A percentile compares a stretch with the other conserved stretches of the same genome.
These are phyloP conservation scores for Kodamaea kaohsiungensis DNA, from an alignment of 805 yeast species.

Conservation along the genomic window DNA sequence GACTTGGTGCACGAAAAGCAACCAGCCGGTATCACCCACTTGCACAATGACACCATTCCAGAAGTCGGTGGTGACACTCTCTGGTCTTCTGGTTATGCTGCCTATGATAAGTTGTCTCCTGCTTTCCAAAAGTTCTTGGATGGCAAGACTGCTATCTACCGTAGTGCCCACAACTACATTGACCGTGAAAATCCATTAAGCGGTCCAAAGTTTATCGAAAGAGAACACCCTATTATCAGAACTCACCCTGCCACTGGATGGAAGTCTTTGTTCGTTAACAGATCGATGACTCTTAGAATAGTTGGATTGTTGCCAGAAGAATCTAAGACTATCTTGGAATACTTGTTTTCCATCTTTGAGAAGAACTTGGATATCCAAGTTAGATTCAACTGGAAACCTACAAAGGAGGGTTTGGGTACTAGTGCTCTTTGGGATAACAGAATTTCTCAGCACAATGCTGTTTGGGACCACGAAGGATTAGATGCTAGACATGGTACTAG, in stretches of 20 bases:
- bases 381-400: conserved; percentile 20
- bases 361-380: conserved; percentile 22
- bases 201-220: conserved; percentile 29
- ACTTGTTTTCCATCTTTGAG: conserved; percentile 15
- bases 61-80: conserved; percentile 55
- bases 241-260: conserved; percentile 37
- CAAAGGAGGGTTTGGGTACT: conserved; percentile 16
- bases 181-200: conserved; percentile 35
- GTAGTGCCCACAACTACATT: conserved; percentile 40
- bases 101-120: conserved; percentile 56
- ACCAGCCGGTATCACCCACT: conserved; percentile 41
- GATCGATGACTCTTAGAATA: conserved; percentile 31
- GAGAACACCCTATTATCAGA: conserved; percentile 33
- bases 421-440: conserved; percentile 65
- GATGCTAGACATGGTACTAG: conserved; percentile 52
- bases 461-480: conserved; percentile 49
- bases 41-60: conserved; percentile 37
- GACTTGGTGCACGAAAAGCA: conserved; percentile 38
- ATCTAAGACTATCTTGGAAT: conserved; percentile 17
- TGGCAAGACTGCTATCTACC: conserved; percentile 49
- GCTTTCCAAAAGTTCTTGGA: conserved; percentile 52
- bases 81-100: conserved; percentile 61
- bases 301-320: conserved; percentile 33
- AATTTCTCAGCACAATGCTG: conserved; percentile 53
- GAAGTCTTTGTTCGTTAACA: conserved; percentile 31